Evolutionary conservation across 2,329 filamentous ascomycete species (phyloP).

Genomic region (Hymenoscyphus infarciens): DNA sequence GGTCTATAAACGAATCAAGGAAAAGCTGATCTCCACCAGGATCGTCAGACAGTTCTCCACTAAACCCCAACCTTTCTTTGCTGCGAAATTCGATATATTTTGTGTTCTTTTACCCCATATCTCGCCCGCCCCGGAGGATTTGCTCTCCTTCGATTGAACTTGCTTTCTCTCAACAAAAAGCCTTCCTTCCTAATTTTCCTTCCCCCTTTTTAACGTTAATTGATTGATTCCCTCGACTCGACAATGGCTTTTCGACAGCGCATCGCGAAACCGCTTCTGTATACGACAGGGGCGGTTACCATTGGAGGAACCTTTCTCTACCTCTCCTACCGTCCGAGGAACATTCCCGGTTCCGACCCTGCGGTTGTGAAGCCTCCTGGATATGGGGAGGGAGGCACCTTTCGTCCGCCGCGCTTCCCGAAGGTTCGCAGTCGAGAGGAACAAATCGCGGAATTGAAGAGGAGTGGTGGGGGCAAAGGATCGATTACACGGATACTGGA

Average conservation of each 20-base stretch:
- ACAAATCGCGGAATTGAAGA: slow-evolving; percentile 49
- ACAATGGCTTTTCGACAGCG: slow-evolving; percentile 39
- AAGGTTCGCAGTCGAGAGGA: slow-evolving; percentile 46
- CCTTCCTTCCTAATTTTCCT: background rate
- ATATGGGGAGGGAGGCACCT: slow-evolving; percentile 64
- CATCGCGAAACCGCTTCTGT: slow-evolving; percentile 47
- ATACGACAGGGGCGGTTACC: slow-evolving; percentile 46
- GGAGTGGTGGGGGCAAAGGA: slow-evolving; percentile 45
- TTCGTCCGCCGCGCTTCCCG: slow-evolving; percentile 52
- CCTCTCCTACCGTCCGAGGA: slow-evolving; percentile 61
- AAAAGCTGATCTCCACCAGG: slow-evolving; percentile 1
- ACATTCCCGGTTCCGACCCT: slow-evolving; percentile 67
- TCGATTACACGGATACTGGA: slow-evolving; percentile 47
- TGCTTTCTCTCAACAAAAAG: background rate
- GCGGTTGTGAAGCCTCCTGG: slow-evolving; percentile 68
- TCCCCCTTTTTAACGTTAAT: background rate
- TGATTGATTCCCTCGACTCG: background rate
- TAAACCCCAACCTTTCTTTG: background rate
- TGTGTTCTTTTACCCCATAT: background rate
- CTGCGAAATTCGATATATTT: background rate
- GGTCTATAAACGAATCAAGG: background rate
- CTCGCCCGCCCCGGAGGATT: background rate
- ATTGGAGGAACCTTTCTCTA: slow-evolving; percentile 48
- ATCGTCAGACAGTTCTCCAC: background rate
- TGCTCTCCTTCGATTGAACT: too few species aligned